Base-by-base conservation (phyloP, 2,329 filamentous ascomycete genomes). In the Cercospora berteroae region DNA sequence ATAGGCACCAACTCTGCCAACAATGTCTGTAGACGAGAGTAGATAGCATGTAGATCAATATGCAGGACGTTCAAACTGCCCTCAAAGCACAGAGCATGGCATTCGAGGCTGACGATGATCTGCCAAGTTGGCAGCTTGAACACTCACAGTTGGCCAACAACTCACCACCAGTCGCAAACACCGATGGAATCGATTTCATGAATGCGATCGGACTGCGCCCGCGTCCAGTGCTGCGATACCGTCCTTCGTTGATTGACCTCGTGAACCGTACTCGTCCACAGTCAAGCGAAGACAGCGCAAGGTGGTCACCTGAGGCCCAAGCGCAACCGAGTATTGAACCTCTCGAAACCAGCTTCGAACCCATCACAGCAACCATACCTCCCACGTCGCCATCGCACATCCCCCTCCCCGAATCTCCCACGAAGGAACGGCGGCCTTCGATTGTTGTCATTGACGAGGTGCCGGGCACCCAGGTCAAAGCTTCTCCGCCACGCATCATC, bases 171-270 rank as follows among this genome's bases (percentile, higher is more conserved):
- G n/a, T 58, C 29, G n/a, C 27, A 31, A 31, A 58, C 18, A 29
- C 18, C n/a, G 8, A 36, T 58, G 55, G 55, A 27, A 36, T 36
- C 16, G n/a, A 25, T 33, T 58, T 58, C 29, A 58, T 58, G 55
- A 58, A 58, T 36, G 55, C 55, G 31, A 58, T 58, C n/a, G 55
- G 55, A 58, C 55, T 58, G 16, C 55, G 29, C 27, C 55, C 55
- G 55, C 55, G 55, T 31, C 55, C 55, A 33, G 55, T 58, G 18
- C 31, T 58, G 18, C 29, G 55, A 33, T 58, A 33, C 6, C 55
- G 86, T 72, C 85, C 87, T 63, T 90, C 87, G 60, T 81, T 90
- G 71, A 82, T 88, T 77, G 87, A 90, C 74, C 82, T 90, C 73
- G 83, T 90, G 72, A 79, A 80, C 67, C 80, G 81, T 73, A 84